Evolutionary conservation across 768 basidiomycete genomes (phyloP), one percentile per base, ranked within the genome.

Genomic region (Naematelia aurantialba): DNA sequence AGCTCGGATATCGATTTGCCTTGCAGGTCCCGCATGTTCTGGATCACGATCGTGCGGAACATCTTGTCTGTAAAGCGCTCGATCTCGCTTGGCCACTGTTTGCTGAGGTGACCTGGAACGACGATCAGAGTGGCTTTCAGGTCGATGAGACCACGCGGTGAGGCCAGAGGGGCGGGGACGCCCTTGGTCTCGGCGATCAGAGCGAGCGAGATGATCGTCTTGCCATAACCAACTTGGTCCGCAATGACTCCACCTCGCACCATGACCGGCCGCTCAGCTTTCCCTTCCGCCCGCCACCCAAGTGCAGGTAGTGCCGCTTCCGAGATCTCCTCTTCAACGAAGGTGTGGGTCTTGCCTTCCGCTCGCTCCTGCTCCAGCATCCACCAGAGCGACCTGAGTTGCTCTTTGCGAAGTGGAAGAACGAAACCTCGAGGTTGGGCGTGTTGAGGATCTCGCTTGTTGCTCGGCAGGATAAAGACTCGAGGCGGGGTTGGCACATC

Each of bases 161-260:
- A 58, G 11, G 75, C 67, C 29, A 65, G 62, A 13, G 66, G 70
- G 4, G 61, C 54, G 10, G 64, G 55, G 1, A 67, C 34, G 60
- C 81, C 79, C 52, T 82, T 80, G 26, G 81, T 74, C 62, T 87
- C 84, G 62, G 88, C 87, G 62, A 96, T 87, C 59, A 97, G 82
- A 19, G 87, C 92, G 26, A 97, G 82, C 1, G 90, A 91, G 64
- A 96, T 93, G 21, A 91, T 92, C 0, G 93, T 97, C 79, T 97
- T 97, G 17, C 93, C 93, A 70, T 97, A 97, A 52, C 93, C 93
- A 60, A 97, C 93, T 79, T 93, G 88, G 69, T 97, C 93, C 12
- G 92, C 92, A 46, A 96, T 84, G 49, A 96, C 92, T 11, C 93
- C 92, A 17, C 93, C 92, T 55, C 89, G 83, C 44, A 96, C 79